Evolutionary conservation across 163 green algal species (phyloP), one percentile per base, ranked within the genome.

Genomic region (Coccomyxa subellipsoidea): DNA sequence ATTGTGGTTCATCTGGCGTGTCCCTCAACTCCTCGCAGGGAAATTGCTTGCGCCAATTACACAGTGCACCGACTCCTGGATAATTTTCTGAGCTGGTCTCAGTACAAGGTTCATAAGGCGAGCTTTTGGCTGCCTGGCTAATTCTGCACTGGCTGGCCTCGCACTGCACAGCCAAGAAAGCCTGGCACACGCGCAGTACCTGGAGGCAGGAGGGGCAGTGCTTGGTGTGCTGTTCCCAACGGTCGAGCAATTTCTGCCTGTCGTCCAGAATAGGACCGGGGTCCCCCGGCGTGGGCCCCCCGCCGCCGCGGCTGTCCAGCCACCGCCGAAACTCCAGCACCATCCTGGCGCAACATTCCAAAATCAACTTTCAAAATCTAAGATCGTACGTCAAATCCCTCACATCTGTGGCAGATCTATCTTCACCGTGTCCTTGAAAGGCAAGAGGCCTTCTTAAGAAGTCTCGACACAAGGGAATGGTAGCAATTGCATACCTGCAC

Each of bases 181-280:
- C n/a, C n/a, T n/a, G n/a, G n/a, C n/a, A n/a, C 47, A 59, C 15
- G 47, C 47, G 47, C 47, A 2, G 69, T 23, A 79, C 72, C 72
- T 79, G 18, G 31, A 79, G n/a, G 72, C 72, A 79, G 72, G 25
- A n/a, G 72, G 72, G 72, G 76, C 76, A 80, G 36, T 80, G n/a
- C 76, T 80, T 36, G 27, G 38, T 69, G 76, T 80, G 76, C 76
- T 80, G 76, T 8, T 59, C 37, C 37, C 23, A 66, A 37, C 39
- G 76, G 76, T 80, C 76, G 36, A 80, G 76, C 38, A 70, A 8
- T 9, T 35, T 25, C 8, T 35, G 10, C 76, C 39, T 59, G 36
- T 66, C 37, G 15, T 39, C 38, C 38, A 38, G 18, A 59, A 80
- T 69, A 27, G 76, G 76, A 7, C 76, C 76, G 9, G 76, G 76